Percentiles rank a stretch among this genome's conserved stretches.
These are phyloP conservation scores for Echria macrotheca DNA, from an alignment of 495 filamentous ascomycete species.

Conservation along the genomic window DNA sequence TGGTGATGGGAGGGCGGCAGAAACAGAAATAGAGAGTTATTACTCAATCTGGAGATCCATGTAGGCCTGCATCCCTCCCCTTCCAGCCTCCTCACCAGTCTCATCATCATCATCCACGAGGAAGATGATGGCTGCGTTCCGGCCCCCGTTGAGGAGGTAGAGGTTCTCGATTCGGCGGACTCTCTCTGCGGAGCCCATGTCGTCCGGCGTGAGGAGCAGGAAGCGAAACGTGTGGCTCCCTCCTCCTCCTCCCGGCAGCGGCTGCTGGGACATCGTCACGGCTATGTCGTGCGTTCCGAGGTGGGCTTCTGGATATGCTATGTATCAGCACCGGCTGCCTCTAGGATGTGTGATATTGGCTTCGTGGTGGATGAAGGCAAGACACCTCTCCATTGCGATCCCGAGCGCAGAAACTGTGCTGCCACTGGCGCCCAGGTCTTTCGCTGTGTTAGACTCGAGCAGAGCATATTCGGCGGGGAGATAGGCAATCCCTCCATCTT, in stretches of 20 bases:
- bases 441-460: constrained; percentile 47
- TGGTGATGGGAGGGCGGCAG: neutral
- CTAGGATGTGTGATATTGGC: too few relatives aligned
- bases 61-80: constrained; percentile 27
- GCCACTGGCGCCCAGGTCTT: constrained; percentile 45
- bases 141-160: constrained; percentile 34
- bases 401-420: constrained; percentile 36
- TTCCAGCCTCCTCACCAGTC: constrained; percentile 12
- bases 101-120: constrained; percentile 37
- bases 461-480: constrained; percentile 37
- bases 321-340: neutral
- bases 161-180: constrained; percentile 44
- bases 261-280: constrained; percentile 31
- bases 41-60: constrained; percentile 42
- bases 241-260: constrained; percentile 10
- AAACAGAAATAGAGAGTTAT: neutral
- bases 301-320: constrained; percentile 34
- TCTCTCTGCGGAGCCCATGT: constrained; percentile 30
- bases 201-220: constrained; percentile 49
- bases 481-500: constrained; percentile 11
- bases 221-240: constrained; percentile 36
- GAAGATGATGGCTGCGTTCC: constrained; percentile 48
- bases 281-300: constrained; percentile 52
- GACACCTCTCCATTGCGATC: constrained; percentile 48
- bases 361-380: too few relatives aligned